These are phyloP conservation scores for Fusarium setosum DNA, from an alignment of 2,329 filamentous ascomycete genomes.

Conservation along the genomic window DNA sequence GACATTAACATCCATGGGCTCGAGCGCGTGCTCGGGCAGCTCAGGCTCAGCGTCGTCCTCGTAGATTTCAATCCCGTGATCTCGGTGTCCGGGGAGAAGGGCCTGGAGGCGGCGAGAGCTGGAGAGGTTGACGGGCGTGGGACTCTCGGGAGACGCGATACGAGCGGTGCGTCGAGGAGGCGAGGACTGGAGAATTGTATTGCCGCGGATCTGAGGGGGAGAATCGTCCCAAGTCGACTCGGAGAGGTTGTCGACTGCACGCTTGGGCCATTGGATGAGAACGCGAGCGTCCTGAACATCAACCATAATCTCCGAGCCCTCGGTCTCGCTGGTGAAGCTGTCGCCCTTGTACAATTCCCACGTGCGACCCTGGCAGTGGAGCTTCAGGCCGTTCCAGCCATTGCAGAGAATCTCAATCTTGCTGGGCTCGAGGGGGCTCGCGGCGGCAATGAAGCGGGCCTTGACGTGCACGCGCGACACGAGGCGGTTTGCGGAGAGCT, in stretches of 20 bases:
- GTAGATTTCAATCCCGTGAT: conserved; percentile 73
- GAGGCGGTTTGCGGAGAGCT: conserved; percentile 90
- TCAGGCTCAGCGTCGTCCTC: conserved; percentile 77
- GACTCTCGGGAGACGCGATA: conserved; percentile 81
- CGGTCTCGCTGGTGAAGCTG: conserved; percentile 89
- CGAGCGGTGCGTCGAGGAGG: conserved; percentile 66
- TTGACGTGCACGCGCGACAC: conserved; percentile 95
- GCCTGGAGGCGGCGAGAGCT: conserved; percentile 59
- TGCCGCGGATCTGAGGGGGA: conserved; percentile 50
- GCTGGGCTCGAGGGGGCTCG: conserved; percentile 75
- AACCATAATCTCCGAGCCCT: conserved; percentile 90
- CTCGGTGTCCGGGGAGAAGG: conserved; percentile 53
- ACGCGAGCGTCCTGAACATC: conserved; percentile 95
- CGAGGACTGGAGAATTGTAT: conserved; percentile 66
- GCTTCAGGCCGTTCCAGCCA: conserved; percentile 94
- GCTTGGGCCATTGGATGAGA: conserved; percentile 86
- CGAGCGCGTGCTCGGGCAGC: conserved; percentile 47
- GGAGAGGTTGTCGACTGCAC: conserved; percentile 64
- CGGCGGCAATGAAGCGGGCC: conserved; percentile 81
- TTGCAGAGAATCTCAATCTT: conserved; percentile 90
- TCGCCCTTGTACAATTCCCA: conserved; percentile 91
- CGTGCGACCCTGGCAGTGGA: conserved; percentile 89
- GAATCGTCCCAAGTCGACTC: conserved; percentile 80
- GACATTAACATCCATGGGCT: conserved; percentile 44
- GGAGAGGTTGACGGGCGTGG: conserved; percentile 58